phyloP scores from a whole-genome alignment of 345 rosid species.

The Acer campestre region DNA sequence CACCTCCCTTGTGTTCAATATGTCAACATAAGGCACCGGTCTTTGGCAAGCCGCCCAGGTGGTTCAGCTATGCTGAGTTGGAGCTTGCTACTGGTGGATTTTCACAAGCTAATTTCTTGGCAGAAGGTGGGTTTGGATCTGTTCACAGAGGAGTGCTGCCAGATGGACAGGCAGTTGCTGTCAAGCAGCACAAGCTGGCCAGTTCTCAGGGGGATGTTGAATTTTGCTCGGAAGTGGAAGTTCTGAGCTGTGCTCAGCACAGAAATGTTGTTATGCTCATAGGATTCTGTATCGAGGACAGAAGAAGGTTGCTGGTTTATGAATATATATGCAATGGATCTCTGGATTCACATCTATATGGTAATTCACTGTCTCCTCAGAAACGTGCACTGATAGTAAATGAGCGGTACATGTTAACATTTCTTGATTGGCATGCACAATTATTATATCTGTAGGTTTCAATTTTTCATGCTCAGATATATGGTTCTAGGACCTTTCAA shows the following conservation, averaged over 20 bases:
- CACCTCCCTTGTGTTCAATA: conserved; percentile 96
- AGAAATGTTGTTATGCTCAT: conserved; percentile 96
- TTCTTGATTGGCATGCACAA: too few relatives aligned
- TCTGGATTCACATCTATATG: conserved; percentile 90
- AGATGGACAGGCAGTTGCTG: conserved; percentile 98
- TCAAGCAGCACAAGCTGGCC: conserved; percentile 96
- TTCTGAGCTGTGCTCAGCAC: conserved; percentile 98
- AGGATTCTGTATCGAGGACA: conserved; percentile 96
- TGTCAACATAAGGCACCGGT: conserved; percentile 98
- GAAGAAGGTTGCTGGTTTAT: conserved; percentile 89
- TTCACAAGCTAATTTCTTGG: conserved; percentile 96
- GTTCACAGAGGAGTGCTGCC: conserved; percentile 96
- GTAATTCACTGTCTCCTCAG: conserved; percentile 36
- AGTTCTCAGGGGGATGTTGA: conserved; percentile 99
- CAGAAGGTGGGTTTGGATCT: conserved; percentile 99
- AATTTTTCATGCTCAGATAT: too few relatives aligned
- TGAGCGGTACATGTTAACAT: background rate
- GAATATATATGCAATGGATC: conserved; percentile 99
- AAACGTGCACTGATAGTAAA: background rate
- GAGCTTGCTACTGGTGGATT: conserved; percentile 99
- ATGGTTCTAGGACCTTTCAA: too few relatives aligned
- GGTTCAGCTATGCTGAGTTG: conserved; percentile 92
- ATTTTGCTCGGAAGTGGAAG: conserved; percentile 99
- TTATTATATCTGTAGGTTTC: too few relatives aligned
- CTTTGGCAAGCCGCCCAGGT: conserved; percentile 96